Base-by-base conservation (phyloP, 768 basidiomycete species). In the Nidularia pulvinata region DNA sequence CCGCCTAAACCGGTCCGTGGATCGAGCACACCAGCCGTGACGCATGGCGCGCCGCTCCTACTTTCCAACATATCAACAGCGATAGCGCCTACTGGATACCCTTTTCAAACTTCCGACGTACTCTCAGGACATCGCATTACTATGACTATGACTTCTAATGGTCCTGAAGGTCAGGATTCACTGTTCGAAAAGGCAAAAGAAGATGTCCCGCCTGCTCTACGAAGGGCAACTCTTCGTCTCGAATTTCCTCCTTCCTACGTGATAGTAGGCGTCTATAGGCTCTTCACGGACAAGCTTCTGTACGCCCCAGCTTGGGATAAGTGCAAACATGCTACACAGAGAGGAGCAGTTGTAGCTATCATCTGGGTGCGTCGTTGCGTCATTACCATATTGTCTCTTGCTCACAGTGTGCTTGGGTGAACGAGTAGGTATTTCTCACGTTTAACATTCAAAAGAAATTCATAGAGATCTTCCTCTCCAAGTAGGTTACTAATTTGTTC, bases 211-310 rank as follows among this genome's bases (percentile, higher is more conserved):
- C 60, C 65, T 2, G 55, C 70, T 22, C 77, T 90, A 7, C 67
- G 71, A 30, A 72, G 81, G n/a, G 83, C 88, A 0, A 74, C 76
- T 1, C 66, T 78, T 9, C 80, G 91, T 32, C 79, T 96, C 50
- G 73, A 84, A 43, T 88, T 93, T 58, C 85, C 92, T 0, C 91
- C 94, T 0, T 86, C 87, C 2, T 97, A 97, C 65, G 84, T 87
- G 46, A 68, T 92, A 4, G 93, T 97, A 0, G 94, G 94, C 0
- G 80, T 86, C 14, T 96, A 95, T 68, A 76, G 94, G 32, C 74
- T 97, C 5, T 78, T 84, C 61, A 92, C 89, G 0, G 93, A 95
- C 66, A 75, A 80, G 37, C 69, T 69, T 11, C 72, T 96, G 34
- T 86, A 83, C 55, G 71, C 75, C 25, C 92, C 93, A 4, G 85